Percentiles rank a stretch among this genome's conserved stretches.
Evolutionary conservation across 2,329 filamentous ascomycete species (phyloP).

Genomic region (Claviceps digitariae): DNA sequence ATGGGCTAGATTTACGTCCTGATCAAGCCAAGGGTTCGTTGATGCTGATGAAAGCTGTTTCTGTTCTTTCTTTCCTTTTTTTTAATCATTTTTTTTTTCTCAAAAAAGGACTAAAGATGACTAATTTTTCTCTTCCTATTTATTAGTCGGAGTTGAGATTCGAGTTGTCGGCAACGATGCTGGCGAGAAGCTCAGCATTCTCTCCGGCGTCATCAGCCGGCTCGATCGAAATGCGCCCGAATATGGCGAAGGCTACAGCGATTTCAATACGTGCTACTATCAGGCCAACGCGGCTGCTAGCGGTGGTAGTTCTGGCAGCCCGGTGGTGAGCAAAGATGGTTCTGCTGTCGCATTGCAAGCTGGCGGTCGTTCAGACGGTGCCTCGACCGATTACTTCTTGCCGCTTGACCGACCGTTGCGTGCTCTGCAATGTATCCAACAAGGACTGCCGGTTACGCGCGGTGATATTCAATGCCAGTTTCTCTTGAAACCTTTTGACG

Average conservation of each 20-base stretch:
- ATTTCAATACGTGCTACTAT: conserved; percentile 94
- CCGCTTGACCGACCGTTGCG: conserved; percentile 82
- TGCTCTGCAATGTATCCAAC: conserved; percentile 73
- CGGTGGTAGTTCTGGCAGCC: conserved; percentile 94
- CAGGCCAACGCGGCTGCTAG: conserved; percentile 95
- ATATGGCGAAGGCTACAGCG: conserved; percentile 94
- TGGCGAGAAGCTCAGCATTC: conserved; percentile 93
- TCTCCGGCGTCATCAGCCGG: conserved; percentile 93
- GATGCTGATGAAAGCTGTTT: neutral
- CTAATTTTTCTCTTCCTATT: conserved; percentile 8
- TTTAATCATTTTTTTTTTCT: neutral
- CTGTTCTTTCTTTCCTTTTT: neutral
- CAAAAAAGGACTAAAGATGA: neutral
- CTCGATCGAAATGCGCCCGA: conserved; percentile 94
- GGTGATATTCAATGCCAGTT: conserved; percentile 98
- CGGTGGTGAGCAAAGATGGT: conserved; percentile 90
- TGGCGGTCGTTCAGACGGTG: conserved; percentile 83
- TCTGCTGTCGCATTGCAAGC: conserved; percentile 87
- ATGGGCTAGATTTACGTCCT: conserved; percentile 65
- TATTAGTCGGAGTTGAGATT: conserved; percentile 74
- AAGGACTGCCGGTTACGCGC: conserved; percentile 61
- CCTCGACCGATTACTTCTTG: conserved; percentile 94
- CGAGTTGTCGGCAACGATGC: conserved; percentile 97
- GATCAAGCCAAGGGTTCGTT: conserved; percentile 59
- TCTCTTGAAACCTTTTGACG: conserved; percentile 92